A percentile compares a stretch with the other conserved stretches of the same genome.
Conservation (phyloP, 148 eudicot species). For the Fallopia convolvulus region DNA sequence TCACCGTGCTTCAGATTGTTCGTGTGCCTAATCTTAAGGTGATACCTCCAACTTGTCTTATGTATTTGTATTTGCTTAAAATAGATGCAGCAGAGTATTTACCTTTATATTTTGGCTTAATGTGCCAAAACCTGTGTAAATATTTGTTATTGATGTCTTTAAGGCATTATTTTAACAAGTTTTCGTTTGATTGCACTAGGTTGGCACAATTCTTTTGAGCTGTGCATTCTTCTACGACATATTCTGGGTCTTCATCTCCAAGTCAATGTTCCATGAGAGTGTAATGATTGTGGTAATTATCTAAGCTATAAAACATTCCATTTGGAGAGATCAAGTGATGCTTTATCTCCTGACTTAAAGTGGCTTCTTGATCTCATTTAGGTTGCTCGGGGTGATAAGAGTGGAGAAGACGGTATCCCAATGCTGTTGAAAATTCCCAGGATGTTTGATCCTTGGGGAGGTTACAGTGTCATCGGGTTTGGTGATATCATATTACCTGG, state of each 20-base stretch:
- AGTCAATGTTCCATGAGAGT: slow-evolving; percentile 82
- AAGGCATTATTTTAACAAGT: neutral
- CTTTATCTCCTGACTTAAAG: neutral
- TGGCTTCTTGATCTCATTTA: slow-evolving; percentile 17
- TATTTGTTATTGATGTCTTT: no score
- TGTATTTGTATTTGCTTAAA: neutral
- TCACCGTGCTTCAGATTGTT: slow-evolving; percentile 72
- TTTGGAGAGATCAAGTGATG: neutral
- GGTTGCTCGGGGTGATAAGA: slow-evolving; percentile 98
- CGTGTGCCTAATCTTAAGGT: slow-evolving; percentile 79
- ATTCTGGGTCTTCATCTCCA: slow-evolving; percentile 94
- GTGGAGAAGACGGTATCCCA: slow-evolving; percentile 98
- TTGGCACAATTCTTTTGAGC: slow-evolving; percentile 89
- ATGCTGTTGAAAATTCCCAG: slow-evolving; percentile 96
- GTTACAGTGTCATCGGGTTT: slow-evolving; percentile 96
- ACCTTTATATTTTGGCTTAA: neutral
- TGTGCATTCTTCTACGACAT: slow-evolving; percentile 95
- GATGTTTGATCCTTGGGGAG: slow-evolving; percentile 99
- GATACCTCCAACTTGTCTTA: neutral
- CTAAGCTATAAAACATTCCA: slow-evolving; percentile 1
- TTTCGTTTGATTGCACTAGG: slow-evolving; percentile 35
- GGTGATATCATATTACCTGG: slow-evolving; percentile 98
- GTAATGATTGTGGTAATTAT: slow-evolving; percentile 96
- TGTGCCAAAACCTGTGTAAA: neutral
- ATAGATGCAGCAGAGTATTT: neutral